A percentile compares a stretch with the other conserved stretches of the same genome.
phyloP scores from a whole-genome alignment of 2,329 filamentous ascomycete genomes.

The Cyphellophora europaea region DNA sequence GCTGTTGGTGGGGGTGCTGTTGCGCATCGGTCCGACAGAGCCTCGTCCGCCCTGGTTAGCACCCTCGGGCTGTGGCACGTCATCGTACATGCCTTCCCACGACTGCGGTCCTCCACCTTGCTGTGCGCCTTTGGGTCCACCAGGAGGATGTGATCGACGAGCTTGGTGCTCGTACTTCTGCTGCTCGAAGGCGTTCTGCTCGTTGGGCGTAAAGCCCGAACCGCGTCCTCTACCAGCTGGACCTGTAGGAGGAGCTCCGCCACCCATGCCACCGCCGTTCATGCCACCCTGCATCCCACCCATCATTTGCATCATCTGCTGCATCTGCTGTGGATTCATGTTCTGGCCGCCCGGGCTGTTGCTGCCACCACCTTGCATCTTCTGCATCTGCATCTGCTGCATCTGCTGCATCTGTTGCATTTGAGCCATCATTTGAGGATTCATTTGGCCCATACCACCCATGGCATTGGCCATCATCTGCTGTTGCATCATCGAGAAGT shows the following conservation, averaged over 20 bases:
- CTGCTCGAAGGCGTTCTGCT: slow-evolving; percentile 67
- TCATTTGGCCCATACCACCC: slow-evolving; percentile 42
- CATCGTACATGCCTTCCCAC: slow-evolving; percentile 98
- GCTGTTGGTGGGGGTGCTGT: slow-evolving; percentile 32
- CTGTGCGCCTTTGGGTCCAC: slow-evolving; percentile 26
- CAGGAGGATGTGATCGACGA: slow-evolving; percentile 29
- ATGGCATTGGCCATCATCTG: slow-evolving; percentile 63
- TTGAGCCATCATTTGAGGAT: slow-evolving; percentile 34
- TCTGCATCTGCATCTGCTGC: slow-evolving; percentile 17
- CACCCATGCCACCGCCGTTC: slow-evolving; percentile 22
- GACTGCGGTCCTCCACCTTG: slow-evolving; percentile 62
- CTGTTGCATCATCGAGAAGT: slow-evolving; percentile 90
- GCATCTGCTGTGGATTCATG: slow-evolving; percentile 34
- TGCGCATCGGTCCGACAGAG: slow-evolving; percentile 29
- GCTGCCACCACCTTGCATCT: slow-evolving; percentile 16
- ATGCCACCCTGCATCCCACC: slow-evolving; percentile 29
- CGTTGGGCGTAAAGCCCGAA: slow-evolving; percentile 55
- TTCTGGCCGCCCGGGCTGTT: slow-evolving; percentile 20
- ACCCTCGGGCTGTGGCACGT: slow-evolving; percentile 72
- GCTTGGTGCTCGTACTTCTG: slow-evolving; percentile 66
- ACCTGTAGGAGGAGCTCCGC: slow-evolving; percentile 20
- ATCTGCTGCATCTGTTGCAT: slow-evolving; percentile 55
- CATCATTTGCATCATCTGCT: slow-evolving; percentile 45
- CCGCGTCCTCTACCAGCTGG: slow-evolving; percentile 34
- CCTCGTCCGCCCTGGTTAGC: slow-evolving; percentile 33